phyloP scores from a whole-genome alignment of 345 rosid genomes.

The Linum trigynum region DNA sequence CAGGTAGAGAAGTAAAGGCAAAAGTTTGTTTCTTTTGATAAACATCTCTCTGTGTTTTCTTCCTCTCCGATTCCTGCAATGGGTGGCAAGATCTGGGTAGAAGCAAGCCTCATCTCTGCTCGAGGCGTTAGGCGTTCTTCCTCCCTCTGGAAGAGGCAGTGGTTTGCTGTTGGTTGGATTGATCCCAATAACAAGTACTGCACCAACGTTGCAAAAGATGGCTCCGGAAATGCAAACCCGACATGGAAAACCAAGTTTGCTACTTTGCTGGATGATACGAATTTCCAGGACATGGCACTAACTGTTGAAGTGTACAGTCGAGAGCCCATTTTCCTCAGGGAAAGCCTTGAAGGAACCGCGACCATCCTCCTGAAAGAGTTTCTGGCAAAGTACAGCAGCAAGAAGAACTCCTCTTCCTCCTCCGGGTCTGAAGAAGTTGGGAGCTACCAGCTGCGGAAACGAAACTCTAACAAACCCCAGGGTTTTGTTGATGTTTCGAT shows the following conservation, averaged over 20 bases:
- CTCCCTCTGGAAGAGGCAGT: constrained; percentile 74
- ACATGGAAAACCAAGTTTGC: constrained; percentile 80
- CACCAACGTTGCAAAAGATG: constrained; percentile 46
- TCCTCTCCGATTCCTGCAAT: background rate
- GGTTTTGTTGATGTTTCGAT: constrained; percentile 79
- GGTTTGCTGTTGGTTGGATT: constrained; percentile 91
- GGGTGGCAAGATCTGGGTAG: constrained; percentile 55
- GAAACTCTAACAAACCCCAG: constrained; percentile 49
- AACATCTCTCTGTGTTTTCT: background rate
- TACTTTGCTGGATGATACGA: constrained; percentile 39
- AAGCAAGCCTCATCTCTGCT: constrained; percentile 67
- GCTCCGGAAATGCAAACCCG: constrained; percentile 59
- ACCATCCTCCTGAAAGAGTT: constrained; percentile 63
- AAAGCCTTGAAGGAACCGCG: constrained; percentile 66
- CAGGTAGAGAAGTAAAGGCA: too few relatives aligned
- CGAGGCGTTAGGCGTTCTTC: constrained; percentile 59
- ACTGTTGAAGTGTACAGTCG: constrained; percentile 74
- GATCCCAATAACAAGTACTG: constrained; percentile 79
- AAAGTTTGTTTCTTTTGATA: too few relatives aligned
- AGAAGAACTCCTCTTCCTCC: constrained; percentile 24
- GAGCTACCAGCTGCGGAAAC: constrained; percentile 73
- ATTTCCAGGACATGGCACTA: constrained; percentile 34
- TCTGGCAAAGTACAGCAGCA: constrained; percentile 31
- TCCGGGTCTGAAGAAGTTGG: constrained; percentile 43
- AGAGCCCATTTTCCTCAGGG: constrained; percentile 77